phyloP scores from a whole-genome alignment of 805 yeast species.

The Dipodascopsis tothii region DNA sequence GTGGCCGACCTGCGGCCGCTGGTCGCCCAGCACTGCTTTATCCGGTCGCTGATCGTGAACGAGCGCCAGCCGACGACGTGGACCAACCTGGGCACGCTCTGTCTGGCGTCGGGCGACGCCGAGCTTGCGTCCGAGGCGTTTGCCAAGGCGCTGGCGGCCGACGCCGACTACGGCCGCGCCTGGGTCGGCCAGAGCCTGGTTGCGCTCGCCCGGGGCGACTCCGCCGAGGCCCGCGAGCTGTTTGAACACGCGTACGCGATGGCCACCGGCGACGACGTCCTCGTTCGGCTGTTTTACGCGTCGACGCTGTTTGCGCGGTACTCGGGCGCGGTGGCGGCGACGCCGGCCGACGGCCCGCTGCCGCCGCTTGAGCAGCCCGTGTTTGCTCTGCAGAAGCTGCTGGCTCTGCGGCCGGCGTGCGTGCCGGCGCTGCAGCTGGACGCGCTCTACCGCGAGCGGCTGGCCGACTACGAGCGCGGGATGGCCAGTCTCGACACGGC shows the following conservation, averaged over 20 bases:
- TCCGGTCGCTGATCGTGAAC: constrained; percentile 67
- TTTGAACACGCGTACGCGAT: constrained; percentile 73
- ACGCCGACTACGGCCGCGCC: constrained; percentile 65
- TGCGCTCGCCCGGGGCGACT: constrained; percentile 27
- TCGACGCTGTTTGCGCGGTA: constrained; percentile 37
- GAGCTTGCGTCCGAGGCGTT: constrained; percentile 69
- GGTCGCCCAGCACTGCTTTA: constrained; percentile 87
- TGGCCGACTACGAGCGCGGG: constrained; percentile 55
- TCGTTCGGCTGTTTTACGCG: constrained; percentile 69
- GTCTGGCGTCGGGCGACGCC: constrained; percentile 57
- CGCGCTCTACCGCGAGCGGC: constrained; percentile 50
- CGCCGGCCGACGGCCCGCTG: constrained; percentile 22
- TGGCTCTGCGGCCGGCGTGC: constrained; percentile 36
- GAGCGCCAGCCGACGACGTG: constrained; percentile 63
- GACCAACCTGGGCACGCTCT: constrained; percentile 75
- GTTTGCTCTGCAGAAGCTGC: constrained; percentile 41
- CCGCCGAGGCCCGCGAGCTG: constrained; percentile 46
- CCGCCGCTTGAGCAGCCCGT: constrained; percentile 4
- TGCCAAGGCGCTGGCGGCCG: constrained; percentile 65
- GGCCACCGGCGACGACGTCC: constrained; percentile 59
- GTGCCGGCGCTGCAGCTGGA: constrained; percentile 27
- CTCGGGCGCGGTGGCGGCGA: constrained; percentile 22
- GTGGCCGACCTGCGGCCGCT: constrained; percentile 55
- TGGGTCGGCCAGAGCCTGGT: constrained; percentile 85
- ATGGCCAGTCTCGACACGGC: constrained; percentile 41